Conservation (phyloP, 2,329 filamentous ascomycete genomes). For the Raffaelea arxii region DNA sequence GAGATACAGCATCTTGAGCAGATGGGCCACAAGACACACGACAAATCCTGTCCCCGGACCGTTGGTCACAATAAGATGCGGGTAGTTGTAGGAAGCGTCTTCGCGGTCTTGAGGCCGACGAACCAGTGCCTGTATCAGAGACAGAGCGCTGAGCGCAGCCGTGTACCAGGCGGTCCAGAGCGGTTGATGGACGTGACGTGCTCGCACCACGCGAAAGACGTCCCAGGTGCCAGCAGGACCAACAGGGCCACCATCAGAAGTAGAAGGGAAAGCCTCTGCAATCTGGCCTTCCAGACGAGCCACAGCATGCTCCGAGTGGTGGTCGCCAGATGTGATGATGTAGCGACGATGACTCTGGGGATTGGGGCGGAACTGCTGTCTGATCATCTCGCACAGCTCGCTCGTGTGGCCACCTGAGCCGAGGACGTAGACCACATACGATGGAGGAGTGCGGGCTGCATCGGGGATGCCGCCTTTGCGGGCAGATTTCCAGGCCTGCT, state of each 20-base stretch:
- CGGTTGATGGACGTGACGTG: constrained; percentile 73
- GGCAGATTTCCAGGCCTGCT: constrained; percentile 6
- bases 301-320: constrained; percentile 55
- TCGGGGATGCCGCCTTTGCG: constrained; percentile 8
- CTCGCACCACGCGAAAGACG: constrained; percentile 61
- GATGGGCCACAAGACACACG: constrained; percentile 43
- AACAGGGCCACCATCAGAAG: not conserved
- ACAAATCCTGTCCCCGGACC: constrained; percentile 84
- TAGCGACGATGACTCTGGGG: constrained; percentile 64
- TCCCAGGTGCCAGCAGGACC: constrained; percentile 43
- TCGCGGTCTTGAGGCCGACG: constrained; percentile 16
- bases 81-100: constrained; percentile 36
- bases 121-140: constrained; percentile 20
- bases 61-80: constrained; percentile 74
- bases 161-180: constrained; percentile 64
- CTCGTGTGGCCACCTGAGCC: constrained; percentile 91
- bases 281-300: constrained; percentile 50
- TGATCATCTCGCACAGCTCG: constrained; percentile 84
- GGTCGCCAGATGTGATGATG: constrained; percentile 67
- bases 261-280: constrained; percentile 22
- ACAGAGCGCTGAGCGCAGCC: constrained; percentile 49
- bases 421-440: constrained; percentile 68
- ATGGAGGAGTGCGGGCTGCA: constrained; percentile 15
- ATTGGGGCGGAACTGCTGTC: constrained; percentile 42
- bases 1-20: constrained; percentile 35